phyloP scores from a whole-genome alignment of 116 monocot species.

The Posidonia oceanica region DNA sequence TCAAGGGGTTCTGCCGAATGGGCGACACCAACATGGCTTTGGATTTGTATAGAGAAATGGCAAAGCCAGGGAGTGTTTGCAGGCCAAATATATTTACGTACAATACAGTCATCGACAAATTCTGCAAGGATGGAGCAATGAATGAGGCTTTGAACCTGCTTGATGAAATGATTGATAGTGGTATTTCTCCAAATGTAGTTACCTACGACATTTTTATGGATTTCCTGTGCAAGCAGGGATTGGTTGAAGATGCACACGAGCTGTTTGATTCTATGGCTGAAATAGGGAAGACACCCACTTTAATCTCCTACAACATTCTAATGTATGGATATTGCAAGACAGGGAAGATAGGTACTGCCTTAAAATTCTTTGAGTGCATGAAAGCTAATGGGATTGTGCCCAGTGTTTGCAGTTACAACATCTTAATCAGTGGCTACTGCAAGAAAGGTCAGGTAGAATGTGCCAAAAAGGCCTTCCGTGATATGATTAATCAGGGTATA shows the following conservation, averaged over 20 bases:
- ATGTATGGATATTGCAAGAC: conserved; percentile 20
- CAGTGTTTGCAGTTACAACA: conserved; percentile 10
- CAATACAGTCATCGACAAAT: conserved; percentile 16
- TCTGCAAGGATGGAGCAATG: conserved; percentile 24
- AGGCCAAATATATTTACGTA: conserved; percentile 19
- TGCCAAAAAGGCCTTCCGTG: conserved; percentile 7
- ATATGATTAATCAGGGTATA: conserved; percentile 16
- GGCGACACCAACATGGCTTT: conserved; percentile 9
- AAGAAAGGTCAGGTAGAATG: conserved; percentile 14
- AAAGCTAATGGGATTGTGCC: conserved; percentile 2
- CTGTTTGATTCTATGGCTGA: conserved; percentile 13
- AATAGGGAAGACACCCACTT: conserved; percentile 1
- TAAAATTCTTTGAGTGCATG: conserved; percentile 15
- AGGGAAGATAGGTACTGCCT: conserved; percentile 8
- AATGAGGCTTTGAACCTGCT: conserved; percentile 12
- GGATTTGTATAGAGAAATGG: conserved; percentile 10
- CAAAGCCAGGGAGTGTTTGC: not conserved
- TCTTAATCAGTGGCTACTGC: conserved; percentile 17
- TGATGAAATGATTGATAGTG: conserved; percentile 23
- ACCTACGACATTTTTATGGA: conserved; percentile 15
- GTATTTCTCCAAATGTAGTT: conserved; percentile 24
- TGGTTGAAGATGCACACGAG: conserved; percentile 12
- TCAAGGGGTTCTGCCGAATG: conserved; percentile 14
- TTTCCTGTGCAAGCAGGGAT: conserved; percentile 29
- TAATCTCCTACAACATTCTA: conserved; percentile 10